Evolutionary conservation across 768 basidiomycete species (phyloP), one percentile per base, ranked within the genome.

Genomic region (Symmetrospora coprosmae): DNA sequence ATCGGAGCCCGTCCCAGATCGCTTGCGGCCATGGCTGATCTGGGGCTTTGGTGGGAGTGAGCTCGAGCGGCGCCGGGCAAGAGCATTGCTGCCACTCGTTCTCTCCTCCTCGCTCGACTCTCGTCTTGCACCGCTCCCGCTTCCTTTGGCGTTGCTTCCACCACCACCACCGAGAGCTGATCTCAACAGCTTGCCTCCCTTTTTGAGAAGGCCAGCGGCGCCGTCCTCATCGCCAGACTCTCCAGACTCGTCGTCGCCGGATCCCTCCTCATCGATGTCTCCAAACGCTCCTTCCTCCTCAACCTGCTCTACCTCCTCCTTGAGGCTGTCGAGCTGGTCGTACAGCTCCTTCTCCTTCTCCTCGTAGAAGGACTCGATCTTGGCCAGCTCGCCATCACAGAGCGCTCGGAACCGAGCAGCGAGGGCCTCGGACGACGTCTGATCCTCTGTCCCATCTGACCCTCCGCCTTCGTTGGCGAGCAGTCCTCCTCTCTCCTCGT

Each of bases 361-460:
- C 46, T 79, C 78, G 71, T 96, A 97, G 71, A 97, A 97, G 0
- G 74, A 52, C 21, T 75, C 73, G 17, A 96, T 82, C 78, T 90
- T 94, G 68, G 77, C 76, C 30, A 91, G 76, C 68, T 99, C 90
- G 63, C 78, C 76, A 71, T 94, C 84, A 13, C 38, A 45, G 41
- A 43, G 28, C 35, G 56, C 14, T 59, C 52, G 28, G 31, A 35
- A 53, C 17, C 56, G 52, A 7, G 28, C 49, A 39, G 60, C 31
- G 14, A 50, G 34, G 21, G 37, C 23, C 25, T 50, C 47, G 51
- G 37, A 35, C 9, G 47, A 27, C 16, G 38, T 50, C 19, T 5
- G 19, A 13, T 46, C 45, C 17, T 38, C 19, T 17, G 23, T 13
- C 16, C 60, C 60, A 19, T 41, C 51, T 46, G 43, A 7, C 43